Base-by-base conservation (phyloP, 192 early-diverging fungal genomes). In the Dimargaris xerosporica region DNA sequence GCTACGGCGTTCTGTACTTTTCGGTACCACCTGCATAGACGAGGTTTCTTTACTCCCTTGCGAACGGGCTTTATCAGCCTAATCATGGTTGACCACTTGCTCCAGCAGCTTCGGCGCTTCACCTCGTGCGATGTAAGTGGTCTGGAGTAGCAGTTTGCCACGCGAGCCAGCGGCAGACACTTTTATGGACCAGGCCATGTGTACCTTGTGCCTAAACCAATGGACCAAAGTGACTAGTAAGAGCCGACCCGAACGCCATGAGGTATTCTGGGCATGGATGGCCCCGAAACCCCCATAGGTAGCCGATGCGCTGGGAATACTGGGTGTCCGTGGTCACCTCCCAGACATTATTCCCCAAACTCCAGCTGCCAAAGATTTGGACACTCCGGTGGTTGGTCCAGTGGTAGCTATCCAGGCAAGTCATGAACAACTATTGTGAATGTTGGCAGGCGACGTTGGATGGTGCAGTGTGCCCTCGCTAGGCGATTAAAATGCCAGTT, bases 301-400 rank as follows among this genome's bases (percentile, higher is more conserved):
- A 30, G 64, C 75, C 19, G 78, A 80, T 64, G 78, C 73, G 16
- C 66, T 76, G 39, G 28, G 54, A 26, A 67, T 65, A 41, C 74
- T 80, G 15, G 50, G 34, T 47, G 41, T 76, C 7, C 30, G 46
- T 6, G 64, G 63, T 19, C 62, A 67, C 41, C 25, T 76, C 15
- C 67, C 67, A 19, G 53, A 68, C 45, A 28, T 71, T 19, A 26
- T 6, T 3, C 34, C 60, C 0, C 63, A 51, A 2, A 65, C 69
- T 13, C 54, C 34, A 12, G 7, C n/a, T 5, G 25, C 28, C 0
- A 9, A 31, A n/a, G 29, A 28, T 19, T 7, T 34, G 6, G 7
- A 56, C 17, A 17, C 30, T 28, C 12, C 6, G 6, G 54, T 29
- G 29, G 30, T 30, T n/a, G 54, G 54, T 9, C 54, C 54, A 34